Evolutionary conservation across 768 basidiomycete genomes (phyloP), one percentile per base, ranked within the genome.

Genomic region (Cyclocybe cylindracea): DNA sequence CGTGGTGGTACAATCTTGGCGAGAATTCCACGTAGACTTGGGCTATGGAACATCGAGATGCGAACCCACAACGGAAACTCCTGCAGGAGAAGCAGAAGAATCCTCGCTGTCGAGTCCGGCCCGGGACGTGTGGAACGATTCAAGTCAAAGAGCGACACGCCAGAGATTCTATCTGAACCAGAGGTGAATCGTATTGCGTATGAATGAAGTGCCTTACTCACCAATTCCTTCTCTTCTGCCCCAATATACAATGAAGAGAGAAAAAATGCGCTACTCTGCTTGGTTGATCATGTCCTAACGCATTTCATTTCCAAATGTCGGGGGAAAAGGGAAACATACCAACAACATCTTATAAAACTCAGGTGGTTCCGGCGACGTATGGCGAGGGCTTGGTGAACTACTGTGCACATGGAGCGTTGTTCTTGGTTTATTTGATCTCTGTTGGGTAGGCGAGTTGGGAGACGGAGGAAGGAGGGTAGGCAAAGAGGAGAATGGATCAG

Each of bases 241-340:
- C 93, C 93, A 48, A 97, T 84, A 66, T 97, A 97, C 9, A 97
- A 72, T 1, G 91, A 91, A 0, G 96, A 97, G 29, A 99, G 78
- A n/a, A 63, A 95, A 91, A 60, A 99, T 83, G 50, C 94, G 82
- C 44, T 74, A 69, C 50, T 84, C 81, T 0, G 96, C 96, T n/a
- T 81, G 76, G 39, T 72, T 72, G 46, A 98, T 85, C 78, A 92
- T 86, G 52, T 81, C 74, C 94, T 95, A 60, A 3, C 32, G 10
- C 16, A 43, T 45, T 48, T n/a, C 44, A 5, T 24, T 24, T 2
- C 19, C 24, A 45, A 24, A 10, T 41, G 9, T 29, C 33, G 24
- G 10, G 14, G 29, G 8, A n/a, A 7, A n/a, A n/a, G 13, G n/a
- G 10, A 16, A 7, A 32, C 83, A 53, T 50, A 86, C 87, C 58